Evolutionary conservation across 2,329 filamentous ascomycete species (phyloP), one percentile per base, ranked within the genome.

Genomic region (Aureobasidium mangrovei): DNA sequence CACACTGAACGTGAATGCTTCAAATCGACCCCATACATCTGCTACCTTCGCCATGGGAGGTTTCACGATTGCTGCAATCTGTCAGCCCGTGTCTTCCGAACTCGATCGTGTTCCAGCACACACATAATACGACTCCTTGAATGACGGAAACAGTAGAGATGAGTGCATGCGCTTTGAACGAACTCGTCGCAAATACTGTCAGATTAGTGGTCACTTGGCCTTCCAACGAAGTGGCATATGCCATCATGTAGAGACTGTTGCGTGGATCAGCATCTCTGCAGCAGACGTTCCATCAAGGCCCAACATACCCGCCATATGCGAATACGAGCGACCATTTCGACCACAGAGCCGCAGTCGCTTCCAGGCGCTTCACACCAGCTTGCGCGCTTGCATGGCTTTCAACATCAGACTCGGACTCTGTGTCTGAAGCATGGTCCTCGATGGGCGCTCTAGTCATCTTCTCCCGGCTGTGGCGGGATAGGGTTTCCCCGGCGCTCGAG

Each of bases 211-310:
- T 82, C 7, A 80, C 81, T 63, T 85, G 83, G 12, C 77, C 76
- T 65, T 85, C 83, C 18, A 86, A 73, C n/a, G 82, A 85, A 4
- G 81, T 84, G 46, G 78, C 77, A 61, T 81, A 84, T 24, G 82
- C 80, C 71, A 85, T 80, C 54, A 83, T 72, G 57, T 83, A 64
- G 6, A 68, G 60, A 8, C 64, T 69, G 47, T 38, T 49, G 32
- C 32, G 41, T 10, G 7, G 1, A 31, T 18, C 24, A 18, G 3
- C 6, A 2, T 35, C 12, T 12, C 24, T 27, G 4, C 7, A 32
- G 2, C 18, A 5, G 44, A 33, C 35, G 12, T 47, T 10, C 7
- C 2, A 29, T 47, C 44, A 42, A 42, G 26, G 39, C 9, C 5
- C 8, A 10, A 56, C 60, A 36, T 59, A 69, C 63, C 69, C 67